Conservation (phyloP, 2,329 filamentous ascomycete species). For the Rutstroemia sydowiana region DNA sequence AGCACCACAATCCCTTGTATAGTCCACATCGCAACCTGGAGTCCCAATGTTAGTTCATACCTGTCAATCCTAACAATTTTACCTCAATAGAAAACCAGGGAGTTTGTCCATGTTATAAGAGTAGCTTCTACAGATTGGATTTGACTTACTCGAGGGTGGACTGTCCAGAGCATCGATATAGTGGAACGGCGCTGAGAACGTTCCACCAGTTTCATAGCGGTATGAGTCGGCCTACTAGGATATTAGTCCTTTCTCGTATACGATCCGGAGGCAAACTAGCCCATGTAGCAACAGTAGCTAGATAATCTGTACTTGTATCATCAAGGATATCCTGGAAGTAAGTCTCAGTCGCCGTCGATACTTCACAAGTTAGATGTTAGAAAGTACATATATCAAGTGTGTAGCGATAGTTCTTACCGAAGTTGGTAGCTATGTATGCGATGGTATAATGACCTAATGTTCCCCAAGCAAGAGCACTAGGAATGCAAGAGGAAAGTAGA, state of each 20-base stretch:
- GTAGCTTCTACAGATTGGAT: not conserved
- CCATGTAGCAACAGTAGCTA: conserved; percentile 59
- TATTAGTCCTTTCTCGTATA: not conserved
- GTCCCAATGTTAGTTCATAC: not conserved
- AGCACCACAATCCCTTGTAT: conserved; percentile 52
- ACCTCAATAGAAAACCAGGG: not conserved
- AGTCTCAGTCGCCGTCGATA: conserved; percentile 47
- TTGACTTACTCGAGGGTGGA: conserved; percentile 39
- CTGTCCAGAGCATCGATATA: conserved; percentile 61
- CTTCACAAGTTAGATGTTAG: conserved; percentile 20
- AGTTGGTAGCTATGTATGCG: conserved; percentile 54
- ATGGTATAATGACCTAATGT: conserved; percentile 57
- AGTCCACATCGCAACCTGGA: conserved; percentile 45
- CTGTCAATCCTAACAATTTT: not conserved
- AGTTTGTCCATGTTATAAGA: not conserved
- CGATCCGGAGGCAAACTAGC: conserved; percentile 7
- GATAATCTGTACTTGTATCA: conserved; percentile 48
- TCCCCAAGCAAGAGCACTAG: conserved; percentile 22
- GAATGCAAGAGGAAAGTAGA: conserved; percentile 16
- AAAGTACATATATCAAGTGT: not conserved
- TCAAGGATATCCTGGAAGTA: conserved; percentile 52
- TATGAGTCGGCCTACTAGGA: conserved; percentile 42
- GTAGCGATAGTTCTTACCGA: conserved; percentile 27
- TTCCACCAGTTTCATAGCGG: conserved; percentile 55
- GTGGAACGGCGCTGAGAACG: conserved; percentile 55